phyloP scores from a whole-genome alignment of 768 basidiomycete species.

The Kwoniella mangroviensis region DNA sequence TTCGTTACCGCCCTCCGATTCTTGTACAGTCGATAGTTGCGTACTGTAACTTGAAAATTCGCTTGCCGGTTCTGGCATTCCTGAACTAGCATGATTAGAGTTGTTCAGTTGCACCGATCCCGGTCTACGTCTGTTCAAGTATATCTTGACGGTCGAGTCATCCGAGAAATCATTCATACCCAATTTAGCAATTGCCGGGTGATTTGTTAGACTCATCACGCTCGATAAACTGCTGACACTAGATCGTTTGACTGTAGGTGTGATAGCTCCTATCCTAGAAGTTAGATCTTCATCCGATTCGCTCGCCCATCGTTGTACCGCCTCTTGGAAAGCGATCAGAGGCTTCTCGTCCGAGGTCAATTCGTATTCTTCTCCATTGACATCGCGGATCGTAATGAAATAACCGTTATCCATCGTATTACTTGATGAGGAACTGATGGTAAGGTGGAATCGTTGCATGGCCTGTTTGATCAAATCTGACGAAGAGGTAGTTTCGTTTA shows the following conservation, averaged over 20 bases:
- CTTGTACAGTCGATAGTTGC: slow-evolving; percentile 54
- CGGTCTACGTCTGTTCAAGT: slow-evolving; percentile 71
- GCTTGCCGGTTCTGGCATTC: slow-evolving; percentile 36
- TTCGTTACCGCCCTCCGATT: slow-evolving; percentile 24
- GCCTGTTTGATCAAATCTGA: slow-evolving; percentile 87
- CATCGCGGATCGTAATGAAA: slow-evolving; percentile 89
- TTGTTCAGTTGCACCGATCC: slow-evolving; percentile 24
- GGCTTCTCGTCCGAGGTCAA: slow-evolving; percentile 73
- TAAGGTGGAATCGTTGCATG: slow-evolving; percentile 88
- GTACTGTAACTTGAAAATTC: slow-evolving; percentile 50
- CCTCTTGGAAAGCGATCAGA: slow-evolving; percentile 85
- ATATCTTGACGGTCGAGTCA: slow-evolving; percentile 95
- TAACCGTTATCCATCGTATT: slow-evolving; percentile 69
- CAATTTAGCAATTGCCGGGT: slow-evolving; percentile 91
- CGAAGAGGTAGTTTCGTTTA: slow-evolving; percentile 83
- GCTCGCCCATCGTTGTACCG: slow-evolving; percentile 66
- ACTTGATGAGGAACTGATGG: slow-evolving; percentile 55
- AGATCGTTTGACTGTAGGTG: slow-evolving; percentile 80
- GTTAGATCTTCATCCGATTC: slow-evolving; percentile 56
- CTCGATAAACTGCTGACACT: slow-evolving; percentile 93
- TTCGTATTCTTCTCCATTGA: slow-evolving; percentile 80
- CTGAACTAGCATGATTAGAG: not conserved
- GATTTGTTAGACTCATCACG: slow-evolving; percentile 86
- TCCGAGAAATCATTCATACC: slow-evolving; percentile 98
- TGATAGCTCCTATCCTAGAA: slow-evolving; percentile 25